Evolutionary conservation across 1,284 basidiomycete genomes (phyloP), one percentile per base, ranked within the genome.

Genomic region (Ganoderma lingzhi): DNA sequence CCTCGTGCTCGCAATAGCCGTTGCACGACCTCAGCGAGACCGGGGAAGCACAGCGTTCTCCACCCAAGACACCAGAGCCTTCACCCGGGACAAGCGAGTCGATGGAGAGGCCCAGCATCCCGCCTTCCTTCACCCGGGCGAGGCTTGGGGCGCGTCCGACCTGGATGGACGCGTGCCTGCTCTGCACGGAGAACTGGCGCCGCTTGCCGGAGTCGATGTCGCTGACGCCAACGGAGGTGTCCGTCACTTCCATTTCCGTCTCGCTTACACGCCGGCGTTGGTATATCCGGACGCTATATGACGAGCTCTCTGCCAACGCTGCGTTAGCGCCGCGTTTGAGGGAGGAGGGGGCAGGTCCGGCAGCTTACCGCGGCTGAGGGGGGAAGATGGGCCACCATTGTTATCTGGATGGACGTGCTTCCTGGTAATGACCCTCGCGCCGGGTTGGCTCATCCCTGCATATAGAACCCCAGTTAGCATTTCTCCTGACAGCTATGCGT

Each of bases 1-100:
- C 68, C 3, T 44, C 41, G 14, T 63, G 58, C 2, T 66, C 64
- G 62, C 75, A 76, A 41, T 71, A 71, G 3, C 75, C 75, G 12
- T 71, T 65, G 62, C 75, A 76, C 39, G 58, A 39, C 59, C 51
- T 41, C 56, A 71, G 62, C 19, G 70, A 70, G 9, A 59, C 68
- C 6, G 72, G 72, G 28, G 72, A 73, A 1, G 66, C 28, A 28
- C 72, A 73, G 35, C 69, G 63, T 12, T 62, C 28, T 63, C 66
- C 10, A 61, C 15, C 14, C 66, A 70, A 23, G 62, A 42, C 55
- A 1, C n/a, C 67, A 6, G 39, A 10, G 30, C 32, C 32, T 37
- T 53, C 62, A 15, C 35, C 35, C 3, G 35, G 35, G 35, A 4
- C 66, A 8, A 69, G 28, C 2, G 72, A 69, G 37, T 63, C 56